These are phyloP conservation scores for Psilocybe cubensis DNA, from an alignment of 768 basidiomycete species.

Conservation along the genomic window DNA sequence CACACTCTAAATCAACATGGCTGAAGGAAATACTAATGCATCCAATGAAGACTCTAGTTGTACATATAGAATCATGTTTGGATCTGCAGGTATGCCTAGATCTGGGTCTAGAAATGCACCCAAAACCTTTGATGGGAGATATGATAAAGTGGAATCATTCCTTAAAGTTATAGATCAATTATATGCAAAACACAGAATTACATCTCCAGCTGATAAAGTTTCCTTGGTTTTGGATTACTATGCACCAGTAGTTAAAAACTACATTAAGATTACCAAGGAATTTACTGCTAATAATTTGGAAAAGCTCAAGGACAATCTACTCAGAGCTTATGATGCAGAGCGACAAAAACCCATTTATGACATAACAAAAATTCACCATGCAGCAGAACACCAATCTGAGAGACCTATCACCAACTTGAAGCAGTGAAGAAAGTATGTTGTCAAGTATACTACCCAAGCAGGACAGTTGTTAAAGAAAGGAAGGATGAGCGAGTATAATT, in stretches of 20 bases:
- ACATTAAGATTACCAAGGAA: not conserved
- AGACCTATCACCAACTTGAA: not conserved
- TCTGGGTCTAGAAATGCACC: not conserved
- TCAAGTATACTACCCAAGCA: not conserved
- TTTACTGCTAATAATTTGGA: not conserved
- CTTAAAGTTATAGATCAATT: not conserved
- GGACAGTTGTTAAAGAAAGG: not conserved
- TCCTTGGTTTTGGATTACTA: not conserved
- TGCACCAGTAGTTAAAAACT: not conserved
- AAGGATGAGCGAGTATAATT: not conserved
- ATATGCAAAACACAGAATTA: not conserved
- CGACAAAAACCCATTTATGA: not conserved
- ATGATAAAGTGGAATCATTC: not conserved
- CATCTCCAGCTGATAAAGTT: not conserved
- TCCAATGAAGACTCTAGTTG: too few species aligned
- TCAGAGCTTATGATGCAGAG: conserved; percentile 14
- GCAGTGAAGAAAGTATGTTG: conserved; percentile 13
- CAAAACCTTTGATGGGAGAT: not conserved
- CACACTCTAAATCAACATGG: not conserved
- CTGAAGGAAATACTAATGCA: too few species aligned
- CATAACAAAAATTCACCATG: not conserved
- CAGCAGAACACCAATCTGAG: not conserved
- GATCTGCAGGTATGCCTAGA: too few species aligned
- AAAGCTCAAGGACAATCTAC: not conserved
- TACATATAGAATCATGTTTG: too few species aligned